Evolutionary conservation across 139 green algal species (phyloP), one percentile per base, ranked within the genome.

Genomic region (Coccomyxa sp.): DNA sequence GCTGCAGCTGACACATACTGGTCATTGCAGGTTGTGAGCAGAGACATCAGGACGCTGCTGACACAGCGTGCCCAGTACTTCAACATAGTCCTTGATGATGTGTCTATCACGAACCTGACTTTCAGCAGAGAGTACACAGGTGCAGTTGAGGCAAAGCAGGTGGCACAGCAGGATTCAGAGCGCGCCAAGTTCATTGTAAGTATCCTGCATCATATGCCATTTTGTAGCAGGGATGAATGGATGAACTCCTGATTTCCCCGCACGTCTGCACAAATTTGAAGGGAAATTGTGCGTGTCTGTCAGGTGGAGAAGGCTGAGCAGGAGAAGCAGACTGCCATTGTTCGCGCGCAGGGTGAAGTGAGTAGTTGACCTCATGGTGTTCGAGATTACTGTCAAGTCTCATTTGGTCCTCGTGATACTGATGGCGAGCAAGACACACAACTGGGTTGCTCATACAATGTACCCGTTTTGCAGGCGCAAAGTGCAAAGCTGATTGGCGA

Each of bases 81-180:
- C 90, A 95, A 98, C 90, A 97, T 99, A n/a, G 85, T 97, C 28
- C 85, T 99, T 58, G 97, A 99, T 68, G 97, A 99, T 84, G 97
- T 99, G 67, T 99, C 97, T 79, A 99, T 99, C 90, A 99, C 97
- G 75, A 82, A 99, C 71, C 92, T 99, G 27, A 98, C 94, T 28
- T 99, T 99, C 92, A 92, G 88, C 82, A 91, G 94, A 58, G 95
- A 98, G 90, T 99, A 99, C 90, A 99, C 96, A 10, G 85, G 89
- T 13, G 97, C 97, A 14, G 93, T 99, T 28, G 97, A 99, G 89
- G 93, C 96, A n/a, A 99, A 99, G 94, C 94, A 98, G 86, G 94
- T 99, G 51, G 95, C 96, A 75, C 96, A 99, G 89, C 97, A 99
- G 90, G 97, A 99, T 67, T 96, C 97, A 14, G 97, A 99, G 92